Evolutionary conservation across 148 eudicot genomes (phyloP).

Genomic region (Spergularia bocconei): DNA sequence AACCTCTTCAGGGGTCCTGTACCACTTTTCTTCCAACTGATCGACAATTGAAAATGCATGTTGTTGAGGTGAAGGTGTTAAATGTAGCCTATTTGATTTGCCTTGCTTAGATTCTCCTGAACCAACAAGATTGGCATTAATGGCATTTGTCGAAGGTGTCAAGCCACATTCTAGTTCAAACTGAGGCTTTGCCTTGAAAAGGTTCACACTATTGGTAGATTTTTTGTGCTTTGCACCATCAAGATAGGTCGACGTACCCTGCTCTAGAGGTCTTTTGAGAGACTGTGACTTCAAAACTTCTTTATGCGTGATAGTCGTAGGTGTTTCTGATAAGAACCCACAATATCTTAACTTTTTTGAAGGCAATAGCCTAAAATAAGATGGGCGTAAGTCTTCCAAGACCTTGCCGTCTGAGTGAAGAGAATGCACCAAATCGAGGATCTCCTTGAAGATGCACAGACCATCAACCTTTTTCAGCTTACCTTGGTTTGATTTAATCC

Average conservation of each 20-base stretch:
- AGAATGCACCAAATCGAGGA: constrained; percentile 61
- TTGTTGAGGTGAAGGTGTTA: constrained; percentile 27
- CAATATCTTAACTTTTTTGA: constrained; percentile 51
- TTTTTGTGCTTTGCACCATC: constrained; percentile 53
- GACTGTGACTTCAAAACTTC: constrained; percentile 31
- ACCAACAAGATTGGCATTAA: constrained; percentile 30
- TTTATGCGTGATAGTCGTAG: constrained; percentile 26
- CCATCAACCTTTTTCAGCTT: constrained; percentile 47
- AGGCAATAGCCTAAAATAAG: constrained; percentile 63
- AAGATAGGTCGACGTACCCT: constrained; percentile 27
- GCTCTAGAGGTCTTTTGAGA: constrained; percentile 55
- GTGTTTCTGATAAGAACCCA: constrained; percentile 50
- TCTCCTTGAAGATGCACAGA: constrained; percentile 54
- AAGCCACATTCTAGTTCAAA: constrained; percentile 37
- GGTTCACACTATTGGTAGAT: constrained; percentile 37
- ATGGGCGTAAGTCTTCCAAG: constrained; percentile 70
- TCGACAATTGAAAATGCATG: constrained; percentile 30
- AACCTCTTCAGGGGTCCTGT: constrained; percentile 77
- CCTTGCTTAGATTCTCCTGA: constrained; percentile 35
- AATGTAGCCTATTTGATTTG: constrained; percentile 28
- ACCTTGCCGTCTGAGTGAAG: constrained; percentile 64
- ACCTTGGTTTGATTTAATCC: constrained; percentile 52
- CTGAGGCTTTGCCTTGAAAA: constrained; percentile 42
- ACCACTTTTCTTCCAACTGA: constrained; percentile 77
- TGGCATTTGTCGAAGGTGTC: constrained; percentile 26